Evolutionary conservation across 495 filamentous ascomycete genomes (phyloP).

Genomic region (Thozetella sp.): DNA sequence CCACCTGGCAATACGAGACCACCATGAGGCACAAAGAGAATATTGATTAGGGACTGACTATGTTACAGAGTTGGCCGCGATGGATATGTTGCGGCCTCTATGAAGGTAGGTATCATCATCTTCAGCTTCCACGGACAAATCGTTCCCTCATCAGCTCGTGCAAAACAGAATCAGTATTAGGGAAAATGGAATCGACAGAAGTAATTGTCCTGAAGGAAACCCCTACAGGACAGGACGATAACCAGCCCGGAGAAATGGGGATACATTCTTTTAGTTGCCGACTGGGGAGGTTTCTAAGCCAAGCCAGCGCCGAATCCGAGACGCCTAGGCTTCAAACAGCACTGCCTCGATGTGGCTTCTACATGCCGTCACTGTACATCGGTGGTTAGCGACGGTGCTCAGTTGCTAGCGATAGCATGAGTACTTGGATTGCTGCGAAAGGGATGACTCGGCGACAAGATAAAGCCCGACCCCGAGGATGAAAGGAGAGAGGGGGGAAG

Average conservation of each 20-base stretch:
- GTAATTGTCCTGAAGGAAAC: too few relatives aligned
- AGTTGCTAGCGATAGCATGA: background rate
- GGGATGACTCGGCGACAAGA: background rate
- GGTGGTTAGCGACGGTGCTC: background rate
- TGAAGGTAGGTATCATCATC: background rate
- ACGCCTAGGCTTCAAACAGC: too few relatives aligned
- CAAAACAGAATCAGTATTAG: background rate
- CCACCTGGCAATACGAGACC: background rate
- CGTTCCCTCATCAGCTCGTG: background rate
- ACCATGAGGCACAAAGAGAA: background rate
- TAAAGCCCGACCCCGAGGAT: background rate
- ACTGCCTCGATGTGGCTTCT: background rate
- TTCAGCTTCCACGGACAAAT: background rate
- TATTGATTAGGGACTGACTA: constrained; percentile 2
- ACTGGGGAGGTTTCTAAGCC: too few relatives aligned
- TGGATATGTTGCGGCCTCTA: background rate
- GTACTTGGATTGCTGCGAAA: background rate
- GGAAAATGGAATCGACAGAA: background rate
- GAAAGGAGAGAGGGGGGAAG: constrained; percentile 1
- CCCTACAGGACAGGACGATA: too few relatives aligned
- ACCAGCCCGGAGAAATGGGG: background rate
- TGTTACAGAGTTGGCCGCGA: background rate
- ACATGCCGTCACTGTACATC: background rate
- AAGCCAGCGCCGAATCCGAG: too few relatives aligned
- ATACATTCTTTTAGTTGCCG: background rate